Conservation (phyloP, 2,329 filamentous ascomycete species). For the Arthroderma sp. region DNA sequence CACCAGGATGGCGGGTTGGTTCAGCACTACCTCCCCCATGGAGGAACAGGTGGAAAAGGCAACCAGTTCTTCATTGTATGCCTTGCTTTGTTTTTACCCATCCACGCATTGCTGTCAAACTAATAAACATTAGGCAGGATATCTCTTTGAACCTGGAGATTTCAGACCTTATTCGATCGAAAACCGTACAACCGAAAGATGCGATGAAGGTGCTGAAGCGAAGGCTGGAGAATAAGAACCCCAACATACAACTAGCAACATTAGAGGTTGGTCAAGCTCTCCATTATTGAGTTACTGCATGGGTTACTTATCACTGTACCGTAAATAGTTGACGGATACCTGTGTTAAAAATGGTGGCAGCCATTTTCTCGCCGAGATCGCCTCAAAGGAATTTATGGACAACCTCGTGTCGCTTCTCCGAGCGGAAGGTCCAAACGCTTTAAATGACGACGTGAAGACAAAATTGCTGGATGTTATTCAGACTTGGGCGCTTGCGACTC, state of each 20-base stretch:
- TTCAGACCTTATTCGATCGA: slow-evolving; percentile 91
- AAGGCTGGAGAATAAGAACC: slow-evolving; percentile 93
- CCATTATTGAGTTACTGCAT: not conserved
- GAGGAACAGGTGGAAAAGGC: slow-evolving; percentile 96
- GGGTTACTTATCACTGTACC: not conserved
- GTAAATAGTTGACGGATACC: slow-evolving; percentile 70
- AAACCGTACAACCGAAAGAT: slow-evolving; percentile 93
- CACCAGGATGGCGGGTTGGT: slow-evolving; percentile 88
- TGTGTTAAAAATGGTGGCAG: slow-evolving; percentile 96
- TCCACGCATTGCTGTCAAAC: not conserved
- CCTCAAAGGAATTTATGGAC: slow-evolving; percentile 96
- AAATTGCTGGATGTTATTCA: slow-evolving; percentile 94
- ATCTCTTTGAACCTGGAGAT: slow-evolving; percentile 97
- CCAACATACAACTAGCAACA: slow-evolving; percentile 90
- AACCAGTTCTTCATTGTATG: slow-evolving; percentile 83
- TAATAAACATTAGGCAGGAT: slow-evolving; percentile 55
- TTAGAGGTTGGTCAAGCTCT: slow-evolving; percentile 51
- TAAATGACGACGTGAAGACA: slow-evolving; percentile 72
- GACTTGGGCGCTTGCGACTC: slow-evolving; percentile 79
- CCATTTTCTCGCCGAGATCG: slow-evolving; percentile 90
- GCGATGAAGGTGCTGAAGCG: slow-evolving; percentile 93
- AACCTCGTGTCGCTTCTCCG: slow-evolving; percentile 84
- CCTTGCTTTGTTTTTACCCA: slow-evolving; percentile 8
- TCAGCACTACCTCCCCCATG: slow-evolving; percentile 78
- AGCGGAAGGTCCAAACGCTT: slow-evolving; percentile 56